phyloP scores from a whole-genome alignment of 169 alveolate species.

The Eimeria necatrix region DNA sequence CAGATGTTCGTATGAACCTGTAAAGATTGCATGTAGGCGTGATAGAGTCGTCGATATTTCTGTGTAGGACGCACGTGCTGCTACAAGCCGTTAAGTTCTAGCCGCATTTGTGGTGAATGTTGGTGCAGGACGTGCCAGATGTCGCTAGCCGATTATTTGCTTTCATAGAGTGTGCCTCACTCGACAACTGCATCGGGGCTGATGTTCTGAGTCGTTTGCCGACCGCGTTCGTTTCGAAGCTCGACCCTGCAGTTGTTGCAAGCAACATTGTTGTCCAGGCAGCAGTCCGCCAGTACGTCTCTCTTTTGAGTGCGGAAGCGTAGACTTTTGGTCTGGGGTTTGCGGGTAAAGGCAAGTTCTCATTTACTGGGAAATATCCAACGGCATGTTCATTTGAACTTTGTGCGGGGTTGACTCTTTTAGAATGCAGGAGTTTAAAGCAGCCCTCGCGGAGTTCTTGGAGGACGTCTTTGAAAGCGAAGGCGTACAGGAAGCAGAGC shows the following conservation, averaged over 20 bases:
- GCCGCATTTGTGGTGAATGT: background rate
- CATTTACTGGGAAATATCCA: background rate
- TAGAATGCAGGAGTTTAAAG: slow-evolving; percentile 74
- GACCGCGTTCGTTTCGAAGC: slow-evolving; percentile 60
- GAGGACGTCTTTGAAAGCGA: slow-evolving; percentile 70
- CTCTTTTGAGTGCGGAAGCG: background rate
- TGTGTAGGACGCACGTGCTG: too few relatives aligned
- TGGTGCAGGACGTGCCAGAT: slow-evolving; percentile 69
- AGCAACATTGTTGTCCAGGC: slow-evolving; percentile 45
- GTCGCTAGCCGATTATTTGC: slow-evolving; percentile 66
- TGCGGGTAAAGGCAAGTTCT: background rate
- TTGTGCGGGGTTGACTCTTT: background rate
- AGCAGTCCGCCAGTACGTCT: slow-evolving; percentile 52
- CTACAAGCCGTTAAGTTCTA: too few relatives aligned
- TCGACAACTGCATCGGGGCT: slow-evolving; percentile 79
- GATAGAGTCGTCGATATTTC: too few relatives aligned
- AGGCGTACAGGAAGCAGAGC: slow-evolving; percentile 56
- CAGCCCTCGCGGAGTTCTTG: slow-evolving; percentile 68
- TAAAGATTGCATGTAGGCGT: too few relatives aligned
- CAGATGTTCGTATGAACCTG: too few relatives aligned
- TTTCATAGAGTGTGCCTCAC: slow-evolving; percentile 78
- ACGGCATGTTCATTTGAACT: background rate
- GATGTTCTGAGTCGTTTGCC: slow-evolving; percentile 69
- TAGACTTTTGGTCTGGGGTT: background rate
- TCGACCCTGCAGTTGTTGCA: slow-evolving; percentile 64